Conservation (phyloP, 2,329 filamentous ascomycete species). For the Knufia petricola region DNA sequence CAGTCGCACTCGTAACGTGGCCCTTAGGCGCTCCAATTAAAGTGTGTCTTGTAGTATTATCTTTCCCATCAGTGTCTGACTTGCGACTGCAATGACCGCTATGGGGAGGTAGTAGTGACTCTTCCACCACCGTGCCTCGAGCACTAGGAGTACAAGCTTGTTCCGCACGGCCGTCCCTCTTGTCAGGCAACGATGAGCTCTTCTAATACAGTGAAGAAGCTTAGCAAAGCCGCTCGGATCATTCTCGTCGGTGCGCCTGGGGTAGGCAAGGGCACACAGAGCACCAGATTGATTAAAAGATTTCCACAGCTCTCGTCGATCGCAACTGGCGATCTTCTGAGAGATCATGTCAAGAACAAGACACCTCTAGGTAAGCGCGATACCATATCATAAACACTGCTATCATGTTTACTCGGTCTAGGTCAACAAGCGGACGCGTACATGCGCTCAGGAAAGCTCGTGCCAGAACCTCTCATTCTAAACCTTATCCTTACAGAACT, state of each 20-base stretch:
- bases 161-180: neutral
- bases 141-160: neutral
- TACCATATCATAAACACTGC: neutral
- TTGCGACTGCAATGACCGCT: neutral
- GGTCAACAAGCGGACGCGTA: constrained; percentile 83
- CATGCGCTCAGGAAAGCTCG: constrained; percentile 81
- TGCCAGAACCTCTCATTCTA: constrained; percentile 83
- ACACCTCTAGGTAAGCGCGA: constrained; percentile 66
- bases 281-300: constrained; percentile 71
- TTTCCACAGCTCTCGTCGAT: constrained; percentile 86
- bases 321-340: constrained; percentile 84
- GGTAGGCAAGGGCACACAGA: constrained; percentile 94
- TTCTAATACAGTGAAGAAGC: constrained; percentile 37
- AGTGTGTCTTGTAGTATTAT: no score
- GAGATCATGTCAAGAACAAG: constrained; percentile 81
- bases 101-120: neutral
- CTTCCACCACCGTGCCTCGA: neutral
- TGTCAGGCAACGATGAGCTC: constrained; percentile 6
- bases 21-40: no score
- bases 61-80: no score
- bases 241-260: constrained; percentile 95
- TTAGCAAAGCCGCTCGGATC: constrained; percentile 74
- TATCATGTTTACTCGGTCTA: constrained; percentile 31
- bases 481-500: constrained; percentile 88
- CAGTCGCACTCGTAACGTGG: no score